Base-by-base conservation (phyloP, 2,329 filamentous ascomycete species). In the Aspergillus tanneri region DNA sequence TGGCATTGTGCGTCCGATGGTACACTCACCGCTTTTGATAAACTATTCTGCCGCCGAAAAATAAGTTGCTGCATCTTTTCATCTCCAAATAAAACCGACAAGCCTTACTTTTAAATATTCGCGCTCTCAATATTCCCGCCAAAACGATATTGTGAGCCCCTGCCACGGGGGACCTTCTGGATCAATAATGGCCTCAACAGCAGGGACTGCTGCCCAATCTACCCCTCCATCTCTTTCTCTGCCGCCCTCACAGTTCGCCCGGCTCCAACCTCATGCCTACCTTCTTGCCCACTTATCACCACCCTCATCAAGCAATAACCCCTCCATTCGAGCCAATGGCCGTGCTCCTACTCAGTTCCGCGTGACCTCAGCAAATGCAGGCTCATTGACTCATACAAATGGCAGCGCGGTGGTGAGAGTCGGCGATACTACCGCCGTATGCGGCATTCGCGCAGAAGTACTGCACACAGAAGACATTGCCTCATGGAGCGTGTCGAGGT, bases 401-500 rank as follows among this genome's bases (percentile, higher is more conserved):
- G 93, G 93, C 43, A 95, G 89, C 61, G 87, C 92, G 1, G 86
- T 97, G 0, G 87, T 97, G 41, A 83, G 93, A 27, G 77, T 88
- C 43, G 93, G 93, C 38, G 89, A 95, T 68, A 97, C 92, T 1
- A 90, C 90, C 1, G 89, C 91, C n/a, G 91, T 99, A 28, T 96
- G 91, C 66, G 93, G 92, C 48, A 84, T 99, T 16, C 84, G 92
- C 36, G 91, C 80, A 43, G 93, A 99, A 72, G 85, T 95, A 5
- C 76, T 99, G 21, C 78, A 85, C 39, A 85, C 87, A 2, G 79
- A 81, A 41, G 84, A 89, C 65, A 88, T 95, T 50, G 85, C 70
- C 74, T 85, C 53, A 60, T 82, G 49, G 68, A 72, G 59, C 49
- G 68, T 72, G 8, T 67, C 66, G 8, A 56, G 55, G 6, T 52